A percentile compares a stretch with the other conserved stretches of the same genome.
Conservation (phyloP, 2,329 filamentous ascomycete genomes). For the Trichoderma sp. region DNA sequence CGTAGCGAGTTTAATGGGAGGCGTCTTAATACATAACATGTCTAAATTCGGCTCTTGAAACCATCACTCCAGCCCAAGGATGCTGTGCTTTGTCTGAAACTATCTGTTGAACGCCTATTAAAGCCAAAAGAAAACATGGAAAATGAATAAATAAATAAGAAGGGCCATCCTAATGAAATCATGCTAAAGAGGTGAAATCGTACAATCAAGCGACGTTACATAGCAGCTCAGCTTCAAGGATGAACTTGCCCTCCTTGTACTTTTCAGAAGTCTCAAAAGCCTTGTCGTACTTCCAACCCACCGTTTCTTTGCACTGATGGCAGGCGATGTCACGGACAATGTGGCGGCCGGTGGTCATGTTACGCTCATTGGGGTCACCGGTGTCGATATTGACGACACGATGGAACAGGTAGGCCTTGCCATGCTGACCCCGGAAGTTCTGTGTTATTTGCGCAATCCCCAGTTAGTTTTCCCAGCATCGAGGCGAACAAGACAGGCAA, state of each 20-base stretch:
- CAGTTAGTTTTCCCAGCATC: not conserved
- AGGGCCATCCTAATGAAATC: not conserved
- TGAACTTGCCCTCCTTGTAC: conserved; percentile 99
- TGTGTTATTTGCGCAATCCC: conserved; percentile 39
- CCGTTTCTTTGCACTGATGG: conserved; percentile 84
- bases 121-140: not conserved
- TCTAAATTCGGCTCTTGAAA: not conserved
- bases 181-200: not conserved
- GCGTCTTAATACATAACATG: not conserved
- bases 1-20: not conserved
- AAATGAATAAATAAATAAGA: not conserved
- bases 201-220: conserved; percentile 65
- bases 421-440: conserved; percentile 98
- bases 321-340: conserved; percentile 92
- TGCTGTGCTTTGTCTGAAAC: not conserved
- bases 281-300: conserved; percentile 99
- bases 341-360: conserved; percentile 96
- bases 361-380: conserved; percentile 85
- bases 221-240: conserved; percentile 86
- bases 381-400: conserved; percentile 85
- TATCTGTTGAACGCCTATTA: conserved; percentile 2
- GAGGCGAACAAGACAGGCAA: not conserved
- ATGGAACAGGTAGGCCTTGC: conserved; percentile 96
- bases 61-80: not conserved
- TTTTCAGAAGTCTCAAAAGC: conserved; percentile 90